Conservation (phyloP, 2,329 filamentous ascomycete species). For the Botryotinia calthae region DNA sequence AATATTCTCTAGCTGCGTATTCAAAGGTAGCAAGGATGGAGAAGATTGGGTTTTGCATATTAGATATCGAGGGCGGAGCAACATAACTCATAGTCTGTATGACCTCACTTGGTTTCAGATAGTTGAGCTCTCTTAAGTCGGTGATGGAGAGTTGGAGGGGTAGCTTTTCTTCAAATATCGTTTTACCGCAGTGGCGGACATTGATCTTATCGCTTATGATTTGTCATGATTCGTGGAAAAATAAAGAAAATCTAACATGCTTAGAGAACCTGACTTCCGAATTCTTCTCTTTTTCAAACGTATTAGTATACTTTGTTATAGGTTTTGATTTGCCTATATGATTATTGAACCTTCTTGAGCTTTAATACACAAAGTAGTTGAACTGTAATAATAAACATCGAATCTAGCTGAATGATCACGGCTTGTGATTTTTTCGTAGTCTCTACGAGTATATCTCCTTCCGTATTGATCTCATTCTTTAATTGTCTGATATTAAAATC, state of each 20-base stretch:
- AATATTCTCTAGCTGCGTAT: neutral
- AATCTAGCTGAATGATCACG: neutral
- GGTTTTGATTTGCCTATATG: neutral
- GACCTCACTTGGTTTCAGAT: neutral
- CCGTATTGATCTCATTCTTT: too few relatives aligned
- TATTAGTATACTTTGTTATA: neutral
- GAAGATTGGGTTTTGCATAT: neutral
- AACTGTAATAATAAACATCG: neutral
- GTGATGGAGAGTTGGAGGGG: neutral
- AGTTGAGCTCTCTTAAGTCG: neutral
- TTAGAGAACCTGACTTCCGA: neutral
- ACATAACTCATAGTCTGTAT: neutral
- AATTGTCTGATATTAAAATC: too few relatives aligned
- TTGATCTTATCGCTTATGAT: neutral
- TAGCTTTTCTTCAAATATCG: neutral
- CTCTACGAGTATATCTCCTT: too few relatives aligned
- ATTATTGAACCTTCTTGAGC: neutral
- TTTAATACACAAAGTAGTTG: neutral
- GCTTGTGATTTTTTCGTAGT: too few relatives aligned
- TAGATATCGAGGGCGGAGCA: neutral
- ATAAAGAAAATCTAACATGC: neutral
- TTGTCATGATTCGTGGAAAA: neutral
- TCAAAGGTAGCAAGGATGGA: neutral
- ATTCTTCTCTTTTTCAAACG: neutral
- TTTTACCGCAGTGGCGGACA: neutral